These are phyloP conservation scores for Alternaria metachromatica DNA, from an alignment of 2,329 filamentous ascomycete genomes.

Conservation along the genomic window DNA sequence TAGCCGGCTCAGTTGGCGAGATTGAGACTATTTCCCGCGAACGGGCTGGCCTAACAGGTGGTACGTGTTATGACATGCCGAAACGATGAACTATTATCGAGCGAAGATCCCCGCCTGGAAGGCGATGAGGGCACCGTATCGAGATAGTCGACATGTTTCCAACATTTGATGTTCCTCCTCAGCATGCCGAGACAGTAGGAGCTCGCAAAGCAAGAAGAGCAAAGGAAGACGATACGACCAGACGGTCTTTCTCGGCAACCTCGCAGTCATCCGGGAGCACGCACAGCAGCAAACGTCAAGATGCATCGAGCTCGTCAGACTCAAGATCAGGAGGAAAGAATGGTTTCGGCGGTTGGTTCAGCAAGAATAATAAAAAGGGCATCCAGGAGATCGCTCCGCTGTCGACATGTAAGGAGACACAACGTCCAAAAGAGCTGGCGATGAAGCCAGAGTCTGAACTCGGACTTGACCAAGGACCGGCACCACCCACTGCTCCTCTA, in stretches of 20 bases:
- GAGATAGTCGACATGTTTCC: slow-evolving; percentile 30
- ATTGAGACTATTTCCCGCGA: neutral
- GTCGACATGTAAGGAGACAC: slow-evolving; percentile 17
- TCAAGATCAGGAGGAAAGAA: slow-evolving; percentile 20
- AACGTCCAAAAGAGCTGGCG: neutral
- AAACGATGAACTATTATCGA: slow-evolving; percentile 10
- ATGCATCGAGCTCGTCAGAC: slow-evolving; percentile 1
- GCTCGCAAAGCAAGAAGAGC: slow-evolving; percentile 32
- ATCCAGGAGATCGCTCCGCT: slow-evolving; percentile 32
- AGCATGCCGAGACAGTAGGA: slow-evolving; percentile 34
- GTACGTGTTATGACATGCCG: neutral
- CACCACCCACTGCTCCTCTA: slow-evolving; percentile 21
- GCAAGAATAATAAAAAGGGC: slow-evolving; percentile 30
- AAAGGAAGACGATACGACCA: slow-evolving; percentile 25
- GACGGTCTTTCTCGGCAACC: slow-evolving; percentile 26
- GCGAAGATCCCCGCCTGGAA: slow-evolving; percentile 5
- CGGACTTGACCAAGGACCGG: slow-evolving; percentile 13
- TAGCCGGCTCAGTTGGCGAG: slow-evolving; percentile 1
- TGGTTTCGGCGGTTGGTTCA: slow-evolving; percentile 26
- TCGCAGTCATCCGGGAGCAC: slow-evolving; percentile 32
- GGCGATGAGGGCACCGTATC: slow-evolving; percentile 2
- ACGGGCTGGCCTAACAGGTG: neutral
- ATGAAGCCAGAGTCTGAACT: slow-evolving; percentile 3
- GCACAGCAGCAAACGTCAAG: slow-evolving; percentile 15
- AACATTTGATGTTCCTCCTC: slow-evolving; percentile 34